Evolutionary conservation across 495 filamentous ascomycete genomes (phyloP).

Genomic region (Podospora conica): DNA sequence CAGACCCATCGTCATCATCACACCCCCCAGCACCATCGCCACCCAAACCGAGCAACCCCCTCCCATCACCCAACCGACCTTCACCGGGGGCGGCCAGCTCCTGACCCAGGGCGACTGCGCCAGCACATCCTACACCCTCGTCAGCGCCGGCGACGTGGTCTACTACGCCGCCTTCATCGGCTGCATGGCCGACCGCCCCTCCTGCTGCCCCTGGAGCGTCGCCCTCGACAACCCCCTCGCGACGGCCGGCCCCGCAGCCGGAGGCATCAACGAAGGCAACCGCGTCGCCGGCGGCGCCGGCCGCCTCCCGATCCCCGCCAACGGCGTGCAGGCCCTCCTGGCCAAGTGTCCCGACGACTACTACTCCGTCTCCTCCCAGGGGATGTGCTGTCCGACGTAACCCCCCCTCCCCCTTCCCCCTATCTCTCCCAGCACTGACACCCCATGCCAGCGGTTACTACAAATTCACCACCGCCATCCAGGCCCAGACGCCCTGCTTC

Average conservation of each 20-base stretch:
- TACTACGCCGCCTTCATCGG: conserved; percentile 22
- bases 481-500: conserved; percentile 25
- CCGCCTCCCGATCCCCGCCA: conserved; percentile 15
- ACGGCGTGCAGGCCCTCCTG: conserved; percentile 2
- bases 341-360: conserved; percentile 21
- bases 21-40: background rate
- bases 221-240: background rate
- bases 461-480: conserved; percentile 21
- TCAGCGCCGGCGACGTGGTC: conserved; percentile 16
- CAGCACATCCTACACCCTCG: conserved; percentile 18
- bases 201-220: conserved; percentile 24
- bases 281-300: conserved; percentile 13
- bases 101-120: conserved; percentile 13
- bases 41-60: background rate
- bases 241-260: background rate
- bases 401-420: background rate
- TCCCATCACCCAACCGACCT: conserved; percentile 5
- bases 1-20: conserved; percentile 9
- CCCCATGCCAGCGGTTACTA: conserved; percentile 18
- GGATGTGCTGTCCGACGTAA: conserved; percentile 23
- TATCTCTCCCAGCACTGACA: background rate
- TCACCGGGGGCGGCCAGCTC: conserved; percentile 11
- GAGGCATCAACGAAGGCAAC: background rate
- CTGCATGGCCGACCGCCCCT: conserved; percentile 16
- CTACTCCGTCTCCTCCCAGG: conserved; percentile 21